phyloP scores from a whole-genome alignment of 2,329 filamentous ascomycete species.

The Cytospora leucostoma region DNA sequence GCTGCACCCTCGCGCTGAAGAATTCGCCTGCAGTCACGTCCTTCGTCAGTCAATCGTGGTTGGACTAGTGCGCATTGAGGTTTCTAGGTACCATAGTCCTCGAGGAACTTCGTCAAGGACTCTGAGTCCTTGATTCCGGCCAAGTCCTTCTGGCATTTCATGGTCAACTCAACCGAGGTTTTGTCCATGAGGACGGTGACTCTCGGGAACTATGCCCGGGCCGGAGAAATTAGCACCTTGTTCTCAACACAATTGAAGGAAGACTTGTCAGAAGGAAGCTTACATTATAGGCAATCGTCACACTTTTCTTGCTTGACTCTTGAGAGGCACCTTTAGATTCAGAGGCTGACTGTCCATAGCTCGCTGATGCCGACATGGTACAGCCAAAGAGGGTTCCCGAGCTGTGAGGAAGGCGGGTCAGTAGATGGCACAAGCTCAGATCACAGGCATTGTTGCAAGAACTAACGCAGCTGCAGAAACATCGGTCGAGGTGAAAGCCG shows the following conservation, averaged over 20 bases:
- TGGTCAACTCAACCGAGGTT: constrained; percentile 1
- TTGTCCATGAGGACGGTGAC: neutral
- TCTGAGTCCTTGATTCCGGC: neutral
- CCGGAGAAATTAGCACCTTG: neutral
- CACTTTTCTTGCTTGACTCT: neutral
- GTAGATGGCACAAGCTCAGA: neutral
- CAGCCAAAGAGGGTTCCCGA: neutral
- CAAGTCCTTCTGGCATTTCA: neutral
- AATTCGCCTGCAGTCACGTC: neutral
- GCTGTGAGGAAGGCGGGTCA: neutral
- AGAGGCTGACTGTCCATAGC: neutral
- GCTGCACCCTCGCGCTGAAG: constrained; percentile 2
- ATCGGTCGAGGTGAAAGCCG: neutral
- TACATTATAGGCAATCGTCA: neutral
- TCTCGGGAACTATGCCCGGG: neutral
- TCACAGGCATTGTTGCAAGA: neutral
- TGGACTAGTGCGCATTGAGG: neutral
- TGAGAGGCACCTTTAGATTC: neutral
- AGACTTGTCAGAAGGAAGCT: neutral
- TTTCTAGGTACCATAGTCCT: neutral
- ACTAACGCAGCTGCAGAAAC: constrained; percentile 3
- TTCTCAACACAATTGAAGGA: neutral
- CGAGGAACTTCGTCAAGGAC: neutral
- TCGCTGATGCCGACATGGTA: neutral
- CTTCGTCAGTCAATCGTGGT: neutral